Conservation (phyloP, 805 yeast species). For the Wickerhamomyces subpelliculosus region DNA sequence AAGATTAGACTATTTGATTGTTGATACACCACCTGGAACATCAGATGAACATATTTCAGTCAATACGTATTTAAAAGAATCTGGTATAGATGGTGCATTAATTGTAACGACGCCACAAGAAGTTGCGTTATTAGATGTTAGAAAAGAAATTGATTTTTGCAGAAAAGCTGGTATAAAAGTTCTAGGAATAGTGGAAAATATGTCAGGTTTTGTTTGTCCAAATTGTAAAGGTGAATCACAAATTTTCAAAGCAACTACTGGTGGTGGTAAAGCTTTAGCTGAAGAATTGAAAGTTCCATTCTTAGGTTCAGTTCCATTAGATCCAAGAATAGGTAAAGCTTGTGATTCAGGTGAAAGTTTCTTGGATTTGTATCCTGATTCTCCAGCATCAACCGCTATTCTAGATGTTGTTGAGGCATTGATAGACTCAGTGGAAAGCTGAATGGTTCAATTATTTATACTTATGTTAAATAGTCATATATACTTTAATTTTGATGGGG, state of each 20-base stretch:
- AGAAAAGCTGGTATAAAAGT: constrained; percentile 81
- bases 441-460: neutral
- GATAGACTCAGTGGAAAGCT: constrained; percentile 43
- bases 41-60: constrained; percentile 95
- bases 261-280: constrained; percentile 87
- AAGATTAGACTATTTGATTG: constrained; percentile 70
- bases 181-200: constrained; percentile 90
- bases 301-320: constrained; percentile 90
- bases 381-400: constrained; percentile 88
- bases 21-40: constrained; percentile 99
- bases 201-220: constrained; percentile 99
- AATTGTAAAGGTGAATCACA: constrained; percentile 83
- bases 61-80: constrained; percentile 78
- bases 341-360: constrained; percentile 87
- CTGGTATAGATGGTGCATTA: constrained; percentile 92
- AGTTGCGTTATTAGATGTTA: constrained; percentile 87
- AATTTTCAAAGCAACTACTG: constrained; percentile 92
- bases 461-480: no score
- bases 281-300: constrained; percentile 71
- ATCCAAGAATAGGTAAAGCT: constrained; percentile 85
- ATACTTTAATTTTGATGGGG: neutral
- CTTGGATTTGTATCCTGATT: constrained; percentile 76
- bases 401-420: constrained; percentile 72
- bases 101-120: constrained; percentile 97
- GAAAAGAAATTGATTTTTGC: constrained; percentile 95